These are phyloP conservation scores for Cercophora newfieldiana DNA, from an alignment of 495 filamentous ascomycete genomes.

Conservation along the genomic window DNA sequence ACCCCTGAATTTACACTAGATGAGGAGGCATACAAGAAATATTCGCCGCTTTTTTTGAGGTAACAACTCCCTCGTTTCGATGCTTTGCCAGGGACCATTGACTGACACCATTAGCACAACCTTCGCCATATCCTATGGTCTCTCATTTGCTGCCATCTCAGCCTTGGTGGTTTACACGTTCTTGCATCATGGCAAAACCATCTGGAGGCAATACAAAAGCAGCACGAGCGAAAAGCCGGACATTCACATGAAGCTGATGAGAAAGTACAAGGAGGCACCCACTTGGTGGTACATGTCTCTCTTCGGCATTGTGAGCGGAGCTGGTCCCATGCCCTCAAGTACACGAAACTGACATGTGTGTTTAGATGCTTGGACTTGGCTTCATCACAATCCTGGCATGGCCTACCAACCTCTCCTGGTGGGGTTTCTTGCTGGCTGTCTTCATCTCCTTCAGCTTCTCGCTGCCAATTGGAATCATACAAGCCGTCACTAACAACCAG, in stretches of 20 bases:
- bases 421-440: slow-evolving; percentile 68
- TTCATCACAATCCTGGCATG: slow-evolving; percentile 64
- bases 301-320: slow-evolving; percentile 42
- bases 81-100: not conserved
- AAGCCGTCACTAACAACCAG: slow-evolving; percentile 67
- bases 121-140: slow-evolving; percentile 64
- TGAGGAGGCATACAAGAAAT: slow-evolving; percentile 55
- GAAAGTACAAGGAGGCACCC: slow-evolving; percentile 59
- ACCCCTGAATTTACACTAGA: slow-evolving; percentile 53
- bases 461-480: slow-evolving; percentile 59
- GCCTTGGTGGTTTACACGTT: slow-evolving; percentile 66
- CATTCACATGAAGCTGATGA: slow-evolving; percentile 61
- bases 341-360: slow-evolving; percentile 29
- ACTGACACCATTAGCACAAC: slow-evolving; percentile 45
- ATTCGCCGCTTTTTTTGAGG: slow-evolving; percentile 65
- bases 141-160: slow-evolving; percentile 70
- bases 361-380: slow-evolving; percentile 59
- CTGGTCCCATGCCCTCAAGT: slow-evolving; percentile 30
- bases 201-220: slow-evolving; percentile 59
- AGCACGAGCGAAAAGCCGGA: slow-evolving; percentile 61
- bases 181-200: slow-evolving; percentile 63
- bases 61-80: slow-evolving; percentile 13
- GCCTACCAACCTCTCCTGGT: slow-evolving; percentile 65
- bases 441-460: slow-evolving; percentile 55
- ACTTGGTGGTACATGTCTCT: slow-evolving; percentile 57